A percentile compares a stretch with the other conserved stretches of the same genome.
Conservation (phyloP, 2,329 filamentous ascomycete species). For the Exophiala spinifera region DNA sequence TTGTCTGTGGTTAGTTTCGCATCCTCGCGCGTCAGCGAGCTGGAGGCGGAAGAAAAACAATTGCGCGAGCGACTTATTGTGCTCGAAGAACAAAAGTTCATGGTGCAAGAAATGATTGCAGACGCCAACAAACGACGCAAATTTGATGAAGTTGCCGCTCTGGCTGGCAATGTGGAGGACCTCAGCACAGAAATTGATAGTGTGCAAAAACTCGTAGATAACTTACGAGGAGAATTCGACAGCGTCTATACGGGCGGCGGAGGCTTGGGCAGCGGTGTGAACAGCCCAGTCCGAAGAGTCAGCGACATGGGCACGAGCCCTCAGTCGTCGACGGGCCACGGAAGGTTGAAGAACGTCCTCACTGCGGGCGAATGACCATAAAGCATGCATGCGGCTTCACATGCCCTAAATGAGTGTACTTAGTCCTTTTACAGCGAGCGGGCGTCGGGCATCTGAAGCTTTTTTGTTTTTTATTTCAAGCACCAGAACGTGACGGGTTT, state of each 20-base stretch:
- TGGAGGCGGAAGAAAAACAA: constrained; percentile 81
- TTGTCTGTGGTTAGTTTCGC: constrained; percentile 52
- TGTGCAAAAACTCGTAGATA: constrained; percentile 62
- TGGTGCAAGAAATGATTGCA: constrained; percentile 81
- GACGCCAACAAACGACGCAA: constrained; percentile 71
- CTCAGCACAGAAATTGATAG: constrained; percentile 72
- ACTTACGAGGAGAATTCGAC: constrained; percentile 58
- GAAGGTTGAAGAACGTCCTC: constrained; percentile 14
- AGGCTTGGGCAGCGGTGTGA: constrained; percentile 23
- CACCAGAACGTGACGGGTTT: too few relatives aligned
- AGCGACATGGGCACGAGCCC: constrained; percentile 2
- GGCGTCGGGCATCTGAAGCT: background rate
- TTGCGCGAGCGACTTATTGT: constrained; percentile 76
- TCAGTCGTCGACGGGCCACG: background rate
- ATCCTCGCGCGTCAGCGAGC: constrained; percentile 50
- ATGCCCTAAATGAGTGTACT: too few relatives aligned
- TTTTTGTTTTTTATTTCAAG: too few relatives aligned
- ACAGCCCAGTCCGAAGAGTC: constrained; percentile 15
- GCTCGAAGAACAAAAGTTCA: constrained; percentile 85
- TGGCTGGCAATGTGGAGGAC: constrained; percentile 78
- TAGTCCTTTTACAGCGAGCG: background rate
- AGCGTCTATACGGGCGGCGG: constrained; percentile 42
- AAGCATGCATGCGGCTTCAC: too few relatives aligned
- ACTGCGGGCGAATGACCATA: background rate
- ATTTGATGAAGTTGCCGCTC: constrained; percentile 80